Evolutionary conservation across 192 early-diverging fungal species (phyloP), one percentile per base, ranked within the genome.

Genomic region (Chytriomyces sp.): DNA sequence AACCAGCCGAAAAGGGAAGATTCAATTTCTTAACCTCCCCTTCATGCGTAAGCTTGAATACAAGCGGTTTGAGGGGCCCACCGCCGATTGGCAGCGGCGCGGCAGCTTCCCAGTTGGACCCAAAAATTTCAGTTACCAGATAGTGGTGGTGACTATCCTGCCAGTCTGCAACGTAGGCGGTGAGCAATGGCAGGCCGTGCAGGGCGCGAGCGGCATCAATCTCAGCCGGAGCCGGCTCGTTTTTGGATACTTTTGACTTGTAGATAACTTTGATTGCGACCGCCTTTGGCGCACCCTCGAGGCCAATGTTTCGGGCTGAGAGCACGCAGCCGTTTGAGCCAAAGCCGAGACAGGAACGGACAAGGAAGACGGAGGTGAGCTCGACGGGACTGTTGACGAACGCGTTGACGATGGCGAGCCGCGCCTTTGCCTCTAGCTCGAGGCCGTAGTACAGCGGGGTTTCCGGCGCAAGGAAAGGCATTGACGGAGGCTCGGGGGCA

Each of bases 181-280:
- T 22, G 55, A 55, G 57, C 60, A 38, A 30, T 10, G 73, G 41
- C 7, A 26, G 28, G 57, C 10, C 39, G 28, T 53, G n/a, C 3
- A 75, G 39, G 3, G 6, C 19, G 22, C 49, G 39, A 40, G 69
- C 44, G 38, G 62, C 58, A 8, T 32, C 12, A 32, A 69, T 69
- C 54, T 75, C 74, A 34, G 55, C 39, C 39, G 68, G 68, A n/a
- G 8, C 19, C 2, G 14, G 17, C 40, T 32, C 30, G 60, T 49
- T 52, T 26, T 32, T 49, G 26, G 32, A 53, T 37, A 10, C 10
- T 5, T 36, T 17, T 7, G 68, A 22, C 44, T 64, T 67, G 58
- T 75, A 75, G 31, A 75, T 75, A 40, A 75, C 59, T 37, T 75
- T 75, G 65, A 75, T 54, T 37, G 74, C 64, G 25, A 75, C 52